Conservation (phyloP, 1,284 basidiomycete species). For the Heterobasidion parviporum region DNA sequence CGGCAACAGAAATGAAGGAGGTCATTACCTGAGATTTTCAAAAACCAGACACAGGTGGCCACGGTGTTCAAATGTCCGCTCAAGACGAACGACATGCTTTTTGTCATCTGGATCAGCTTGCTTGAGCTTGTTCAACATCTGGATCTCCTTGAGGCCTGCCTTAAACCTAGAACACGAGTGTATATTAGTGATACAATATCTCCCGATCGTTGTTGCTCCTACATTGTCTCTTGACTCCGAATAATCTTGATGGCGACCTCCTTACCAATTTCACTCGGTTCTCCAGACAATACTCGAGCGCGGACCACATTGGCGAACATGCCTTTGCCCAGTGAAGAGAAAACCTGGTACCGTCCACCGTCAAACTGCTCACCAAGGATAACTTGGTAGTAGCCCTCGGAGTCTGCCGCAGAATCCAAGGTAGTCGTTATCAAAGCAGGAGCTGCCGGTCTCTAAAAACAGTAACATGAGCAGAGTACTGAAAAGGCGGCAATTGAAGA, state of each 20-base stretch:
- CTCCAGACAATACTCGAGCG: slow-evolving; percentile 75
- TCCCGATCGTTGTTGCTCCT: not conserved
- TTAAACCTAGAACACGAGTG: slow-evolving; percentile 61
- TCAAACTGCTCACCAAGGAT: slow-evolving; percentile 95
- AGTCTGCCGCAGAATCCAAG: slow-evolving; percentile 71
- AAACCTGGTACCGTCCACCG: slow-evolving; percentile 89
- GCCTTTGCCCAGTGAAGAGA: slow-evolving; percentile 90
- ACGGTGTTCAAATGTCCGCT: slow-evolving; percentile 92
- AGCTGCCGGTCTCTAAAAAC: slow-evolving; percentile 41
- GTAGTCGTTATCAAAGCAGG: slow-evolving; percentile 65
- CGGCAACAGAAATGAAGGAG: slow-evolving; percentile 1
- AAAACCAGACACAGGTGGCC: slow-evolving; percentile 97
- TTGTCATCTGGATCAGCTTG: slow-evolving; percentile 94
- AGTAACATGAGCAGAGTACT: slow-evolving; percentile 3
- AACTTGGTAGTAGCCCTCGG: slow-evolving; percentile 93
- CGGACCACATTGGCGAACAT: slow-evolving; percentile 98
- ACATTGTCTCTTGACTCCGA: slow-evolving; percentile 96
- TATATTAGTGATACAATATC: not conserved
- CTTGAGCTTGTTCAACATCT: slow-evolving; percentile 81
- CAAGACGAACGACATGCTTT: slow-evolving; percentile 89
- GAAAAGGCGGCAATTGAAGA: slow-evolving; percentile 10
- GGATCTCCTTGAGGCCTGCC: slow-evolving; percentile 88
- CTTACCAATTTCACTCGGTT: slow-evolving; percentile 52
- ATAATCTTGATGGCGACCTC: slow-evolving; percentile 99
- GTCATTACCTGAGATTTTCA: slow-evolving; percentile 77